A percentile compares a stretch with the other conserved stretches of the same genome.
Evolutionary conservation across 2,329 filamentous ascomycete genomes (phyloP).

Genomic region (Fusarium vanettenii): DNA sequence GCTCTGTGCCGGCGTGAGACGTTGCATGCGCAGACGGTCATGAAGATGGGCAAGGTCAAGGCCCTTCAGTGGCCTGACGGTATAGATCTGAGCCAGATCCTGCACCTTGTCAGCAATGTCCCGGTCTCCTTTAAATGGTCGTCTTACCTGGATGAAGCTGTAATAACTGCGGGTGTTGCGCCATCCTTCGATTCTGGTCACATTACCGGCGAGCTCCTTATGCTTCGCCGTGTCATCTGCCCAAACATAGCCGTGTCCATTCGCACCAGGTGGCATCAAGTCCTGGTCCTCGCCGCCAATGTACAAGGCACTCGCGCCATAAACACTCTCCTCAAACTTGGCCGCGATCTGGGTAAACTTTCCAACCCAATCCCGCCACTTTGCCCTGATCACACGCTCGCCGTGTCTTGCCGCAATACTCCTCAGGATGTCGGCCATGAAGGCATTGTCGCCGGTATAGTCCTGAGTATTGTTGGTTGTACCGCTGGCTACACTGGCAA

Average conservation of each 20-base stretch:
- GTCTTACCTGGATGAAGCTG: conserved; percentile 84
- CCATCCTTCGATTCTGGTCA: conserved; percentile 96
- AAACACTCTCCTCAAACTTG: conserved; percentile 95
- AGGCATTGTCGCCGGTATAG: conserved; percentile 85
- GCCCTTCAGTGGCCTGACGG: conserved; percentile 76
- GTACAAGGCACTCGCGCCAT: conserved; percentile 89
- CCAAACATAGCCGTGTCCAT: conserved; percentile 97
- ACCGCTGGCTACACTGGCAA: conserved; percentile 61
- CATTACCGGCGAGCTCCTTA: conserved; percentile 90
- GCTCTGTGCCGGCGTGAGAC: conserved; percentile 79
- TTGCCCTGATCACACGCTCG: conserved; percentile 88
- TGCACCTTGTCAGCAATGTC: conserved; percentile 47
- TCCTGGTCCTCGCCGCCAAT: conserved; percentile 82
- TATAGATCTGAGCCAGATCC: conserved; percentile 75
- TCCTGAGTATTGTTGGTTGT: conserved; percentile 64
- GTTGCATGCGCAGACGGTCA: conserved; percentile 86
- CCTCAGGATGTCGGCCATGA: conserved; percentile 87
- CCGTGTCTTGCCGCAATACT: conserved; percentile 89
- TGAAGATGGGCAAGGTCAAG: conserved; percentile 93
- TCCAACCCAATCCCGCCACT: conserved; percentile 94
- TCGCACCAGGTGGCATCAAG: conserved; percentile 66
- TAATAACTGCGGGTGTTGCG: conserved; percentile 95
- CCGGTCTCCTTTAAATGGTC: no score
- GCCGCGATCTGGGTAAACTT: conserved; percentile 94
- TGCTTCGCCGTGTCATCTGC: conserved; percentile 82